Evolutionary conservation across 2,329 filamentous ascomycete species (phyloP).

Genomic region (Zymoseptoria pseudotritici): DNA sequence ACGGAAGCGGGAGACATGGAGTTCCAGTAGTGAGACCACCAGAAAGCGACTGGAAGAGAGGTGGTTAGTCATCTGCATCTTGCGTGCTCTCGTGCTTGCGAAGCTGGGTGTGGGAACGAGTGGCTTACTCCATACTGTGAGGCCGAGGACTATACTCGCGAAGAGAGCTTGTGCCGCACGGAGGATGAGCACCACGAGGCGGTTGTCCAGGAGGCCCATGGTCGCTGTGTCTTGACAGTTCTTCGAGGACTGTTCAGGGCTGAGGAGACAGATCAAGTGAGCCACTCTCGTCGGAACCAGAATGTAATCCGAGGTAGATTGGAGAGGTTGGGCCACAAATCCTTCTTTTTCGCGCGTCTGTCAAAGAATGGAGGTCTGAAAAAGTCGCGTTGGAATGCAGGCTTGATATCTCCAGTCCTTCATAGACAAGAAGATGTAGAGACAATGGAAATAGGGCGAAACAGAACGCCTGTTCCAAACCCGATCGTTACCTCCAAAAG

Average conservation of each 20-base stretch:
- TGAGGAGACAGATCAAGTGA: background rate
- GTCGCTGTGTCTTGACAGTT: background rate
- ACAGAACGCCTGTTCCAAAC: background rate
- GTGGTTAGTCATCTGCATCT: constrained; percentile 1
- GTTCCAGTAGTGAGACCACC: constrained; percentile 47
- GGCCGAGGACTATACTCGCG: constrained; percentile 64
- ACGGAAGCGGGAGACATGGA: constrained; percentile 49
- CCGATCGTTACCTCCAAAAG: background rate
- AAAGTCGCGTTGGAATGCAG: background rate
- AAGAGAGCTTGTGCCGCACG: constrained; percentile 62
- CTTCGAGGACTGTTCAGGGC: background rate
- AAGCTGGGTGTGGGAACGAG: background rate
- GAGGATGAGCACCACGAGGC: constrained; percentile 48
- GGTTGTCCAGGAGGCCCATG: constrained; percentile 4
- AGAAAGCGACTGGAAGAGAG: constrained; percentile 46
- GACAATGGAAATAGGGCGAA: background rate
- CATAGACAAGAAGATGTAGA: background rate
- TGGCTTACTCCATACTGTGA: constrained; percentile 62
- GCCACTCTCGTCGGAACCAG: background rate
- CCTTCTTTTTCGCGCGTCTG: background rate
- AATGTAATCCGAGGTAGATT: background rate
- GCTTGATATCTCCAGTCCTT: background rate
- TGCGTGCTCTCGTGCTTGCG: background rate
- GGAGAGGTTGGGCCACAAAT: background rate
- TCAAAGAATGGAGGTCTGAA: background rate